phyloP scores from a whole-genome alignment of 2,329 filamentous ascomycete genomes.

The Cercospora canescens region DNA sequence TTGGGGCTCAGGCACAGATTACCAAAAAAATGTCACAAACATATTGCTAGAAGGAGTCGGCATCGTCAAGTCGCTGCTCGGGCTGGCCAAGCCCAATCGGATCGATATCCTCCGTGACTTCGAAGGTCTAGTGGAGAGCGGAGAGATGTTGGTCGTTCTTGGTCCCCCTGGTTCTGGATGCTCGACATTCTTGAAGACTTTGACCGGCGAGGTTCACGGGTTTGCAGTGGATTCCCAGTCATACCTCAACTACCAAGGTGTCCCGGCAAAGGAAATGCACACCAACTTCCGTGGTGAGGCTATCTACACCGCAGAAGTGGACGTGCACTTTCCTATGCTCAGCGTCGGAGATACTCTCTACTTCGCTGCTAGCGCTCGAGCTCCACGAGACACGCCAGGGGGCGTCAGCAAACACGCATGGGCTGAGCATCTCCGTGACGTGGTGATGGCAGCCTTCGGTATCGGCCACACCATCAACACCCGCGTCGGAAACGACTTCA shows the following conservation, averaged over 20 bases:
- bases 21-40: constrained; percentile 53
- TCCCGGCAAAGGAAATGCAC: constrained; percentile 73
- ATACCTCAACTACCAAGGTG: constrained; percentile 81
- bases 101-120: constrained; percentile 67
- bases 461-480: constrained; percentile 74
- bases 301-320: constrained; percentile 83
- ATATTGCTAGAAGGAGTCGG: constrained; percentile 45
- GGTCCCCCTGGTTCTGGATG: constrained; percentile 71
- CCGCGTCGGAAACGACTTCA: constrained; percentile 71
- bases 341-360: constrained; percentile 77
- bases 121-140: constrained; percentile 67
- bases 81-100: constrained; percentile 32
- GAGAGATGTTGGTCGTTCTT: constrained; percentile 75
- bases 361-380: constrained; percentile 71
- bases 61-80: constrained; percentile 37
- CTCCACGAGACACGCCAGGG: constrained; percentile 61
- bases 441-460: constrained; percentile 74
- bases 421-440: constrained; percentile 65
- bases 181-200: constrained; percentile 80
- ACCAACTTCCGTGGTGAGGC: constrained; percentile 77
- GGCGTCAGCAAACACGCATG: constrained; percentile 58
- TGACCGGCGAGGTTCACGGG: constrained; percentile 80
- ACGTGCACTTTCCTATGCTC: constrained; percentile 77
- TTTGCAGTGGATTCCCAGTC: constrained; percentile 69
- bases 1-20: constrained; percentile 51